Base-by-base conservation (phyloP, 2,329 filamentous ascomycete genomes). In the Hysterium pulicare region DNA sequence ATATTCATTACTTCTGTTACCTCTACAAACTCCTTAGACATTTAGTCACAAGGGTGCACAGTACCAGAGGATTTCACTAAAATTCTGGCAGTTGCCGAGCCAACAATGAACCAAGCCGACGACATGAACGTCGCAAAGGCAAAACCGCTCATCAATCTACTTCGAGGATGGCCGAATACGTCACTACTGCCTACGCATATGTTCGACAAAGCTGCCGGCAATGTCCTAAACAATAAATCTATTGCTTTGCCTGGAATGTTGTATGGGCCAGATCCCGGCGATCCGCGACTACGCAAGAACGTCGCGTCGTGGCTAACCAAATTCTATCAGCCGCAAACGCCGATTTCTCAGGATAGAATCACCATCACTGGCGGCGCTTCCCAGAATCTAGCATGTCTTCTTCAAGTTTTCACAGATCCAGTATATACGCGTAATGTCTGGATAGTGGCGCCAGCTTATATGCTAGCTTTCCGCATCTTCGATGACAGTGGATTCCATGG, bases 341-440 rank as follows among this genome's bases (percentile, higher is more conserved):
- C 69, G 2, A 70, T 82, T 33, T 57, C 67, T 11, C 58, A 75
- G 3, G 73, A 80, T 2, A 77, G 87, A 23, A 84, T 95, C 41
- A 86, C 83, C 59, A 84, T 95, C 61, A 87, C 87, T 0, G 89
- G 90, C 33, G 90, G 90, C 13, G 90, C 90, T 3, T 87, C 82
- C 51, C 90, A 95, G 72, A 90, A 84, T 59, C 65, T 95, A 2
- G 88, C 86, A 0, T 86, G 82, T 57, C 70, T 95, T 3, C 70
- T 95, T 38, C 81, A 86, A 63, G 86, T 86, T 22, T 95, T 86
- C 59, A 86, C 88, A 0, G 90, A 95, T 62, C 86, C 87, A 1
- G 67, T 73, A 2, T 84, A 83, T 57, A 95, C 90, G 1, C 73
- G 78, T 34, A 81, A 81, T 51, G 74, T 95, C 8, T 95, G 87